These are phyloP conservation scores for Daldinia grandis DNA, from an alignment of 495 filamentous ascomycete species.

Conservation along the genomic window DNA sequence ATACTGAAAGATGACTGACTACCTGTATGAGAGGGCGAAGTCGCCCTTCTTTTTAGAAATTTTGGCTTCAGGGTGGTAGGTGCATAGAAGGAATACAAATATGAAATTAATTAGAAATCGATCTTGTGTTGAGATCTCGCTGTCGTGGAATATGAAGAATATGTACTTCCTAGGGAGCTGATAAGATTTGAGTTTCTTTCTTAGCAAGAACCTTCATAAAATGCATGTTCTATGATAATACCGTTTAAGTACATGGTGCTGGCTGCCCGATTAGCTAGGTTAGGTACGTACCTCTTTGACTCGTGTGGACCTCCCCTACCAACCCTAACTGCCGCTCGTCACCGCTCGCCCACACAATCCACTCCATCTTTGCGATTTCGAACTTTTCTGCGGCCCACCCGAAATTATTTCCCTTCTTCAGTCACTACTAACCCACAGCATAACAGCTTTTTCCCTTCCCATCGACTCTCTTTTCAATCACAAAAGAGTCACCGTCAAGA, in stretches of 20 bases:
- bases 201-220: background rate
- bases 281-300: background rate
- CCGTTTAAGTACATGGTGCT: background rate
- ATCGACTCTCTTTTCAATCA: constrained; percentile 53
- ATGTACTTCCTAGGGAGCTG: background rate
- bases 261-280: background rate
- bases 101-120: background rate
- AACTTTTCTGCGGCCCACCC: constrained; percentile 36
- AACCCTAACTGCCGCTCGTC: constrained; percentile 48
- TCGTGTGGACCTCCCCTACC: background rate
- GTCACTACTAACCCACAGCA: constrained; percentile 46
- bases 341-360: constrained; percentile 54
- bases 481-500: constrained; percentile 55
- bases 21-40: background rate
- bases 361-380: constrained; percentile 24
- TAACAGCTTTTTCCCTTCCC: constrained; percentile 48
- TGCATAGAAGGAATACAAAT: background rate
- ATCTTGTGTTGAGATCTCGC: background rate
- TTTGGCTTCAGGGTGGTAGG: background rate
- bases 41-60: background rate
- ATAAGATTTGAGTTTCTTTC: background rate
- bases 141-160: background rate
- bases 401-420: constrained; percentile 34
- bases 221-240: background rate
- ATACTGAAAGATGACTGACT: background rate